These are phyloP conservation scores for Colletotrichum sp. DNA, from an alignment of 2,329 filamentous ascomycete genomes.

Conservation along the genomic window DNA sequence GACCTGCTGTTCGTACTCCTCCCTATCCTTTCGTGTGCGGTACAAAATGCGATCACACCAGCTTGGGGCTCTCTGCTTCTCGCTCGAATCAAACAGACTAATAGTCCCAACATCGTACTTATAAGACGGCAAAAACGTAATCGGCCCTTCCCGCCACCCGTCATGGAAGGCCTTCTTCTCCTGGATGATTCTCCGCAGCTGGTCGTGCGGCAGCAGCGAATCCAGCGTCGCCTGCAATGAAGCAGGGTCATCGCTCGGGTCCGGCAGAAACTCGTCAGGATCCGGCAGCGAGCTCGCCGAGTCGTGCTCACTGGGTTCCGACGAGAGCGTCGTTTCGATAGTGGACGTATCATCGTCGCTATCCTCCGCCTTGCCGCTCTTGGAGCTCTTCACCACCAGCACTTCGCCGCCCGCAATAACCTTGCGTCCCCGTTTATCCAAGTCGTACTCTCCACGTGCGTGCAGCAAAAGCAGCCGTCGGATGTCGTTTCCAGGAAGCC, in stretches of 20 bases:
- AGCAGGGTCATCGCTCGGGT: conserved; percentile 77
- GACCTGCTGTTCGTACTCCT: conserved; percentile 67
- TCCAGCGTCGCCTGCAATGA: conserved; percentile 89
- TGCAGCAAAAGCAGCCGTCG: conserved; percentile 83
- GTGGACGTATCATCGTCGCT: conserved; percentile 50
- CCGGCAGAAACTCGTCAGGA: conserved; percentile 69
- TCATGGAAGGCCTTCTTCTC: conserved; percentile 84
- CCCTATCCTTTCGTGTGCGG: conserved; percentile 74
- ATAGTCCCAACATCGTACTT: conserved; percentile 98
- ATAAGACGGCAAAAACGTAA: conserved; percentile 91
- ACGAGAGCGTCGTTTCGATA: conserved; percentile 33
- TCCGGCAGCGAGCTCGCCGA: conserved; percentile 56
- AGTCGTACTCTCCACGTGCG: conserved; percentile 76
- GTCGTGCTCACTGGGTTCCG: conserved; percentile 37
- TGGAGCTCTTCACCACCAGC: conserved; percentile 28
- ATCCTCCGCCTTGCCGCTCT: conserved; percentile 31
- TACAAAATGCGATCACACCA: conserved; percentile 97
- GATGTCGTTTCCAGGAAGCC: conserved; percentile 89
- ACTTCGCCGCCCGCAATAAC: conserved; percentile 49
- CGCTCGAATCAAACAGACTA: conserved; percentile 91
- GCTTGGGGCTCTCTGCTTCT: conserved; percentile 90
- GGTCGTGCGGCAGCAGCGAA: conserved; percentile 88
- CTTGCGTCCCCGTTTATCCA: conserved; percentile 46
- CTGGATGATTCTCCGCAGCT: conserved; percentile 77
- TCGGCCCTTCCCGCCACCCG: conserved; percentile 88